phyloP scores from a whole-genome alignment of 164 flowering plant species.

The Aristolochia contorta region DNA sequence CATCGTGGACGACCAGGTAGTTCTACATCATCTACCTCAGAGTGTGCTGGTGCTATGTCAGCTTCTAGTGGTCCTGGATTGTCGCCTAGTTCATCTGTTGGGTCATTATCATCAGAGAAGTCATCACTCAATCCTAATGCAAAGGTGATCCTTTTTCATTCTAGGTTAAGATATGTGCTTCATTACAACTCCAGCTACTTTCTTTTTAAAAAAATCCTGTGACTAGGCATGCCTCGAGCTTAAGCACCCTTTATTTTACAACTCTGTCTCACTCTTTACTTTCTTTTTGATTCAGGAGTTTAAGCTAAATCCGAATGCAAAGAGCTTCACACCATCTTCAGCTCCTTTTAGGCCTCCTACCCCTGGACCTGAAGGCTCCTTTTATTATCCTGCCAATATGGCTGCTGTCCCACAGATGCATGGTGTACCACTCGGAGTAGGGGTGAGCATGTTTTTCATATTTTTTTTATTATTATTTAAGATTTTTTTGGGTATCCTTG shows the following conservation, averaged over 20 bases:
- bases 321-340: slow-evolving; percentile 70
- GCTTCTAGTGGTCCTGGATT: slow-evolving; percentile 46
- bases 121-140: slow-evolving; percentile 91
- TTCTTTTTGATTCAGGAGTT: slow-evolving; percentile 56
- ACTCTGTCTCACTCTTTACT: background rate
- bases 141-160: slow-evolving; percentile 41
- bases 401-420: slow-evolving; percentile 58
- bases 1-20: slow-evolving; percentile 44
- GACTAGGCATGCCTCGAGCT: background rate
- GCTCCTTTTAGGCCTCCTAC: slow-evolving; percentile 53
- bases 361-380: slow-evolving; percentile 69
- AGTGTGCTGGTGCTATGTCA: slow-evolving; percentile 30
- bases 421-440: slow-evolving; percentile 66
- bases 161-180: background rate
- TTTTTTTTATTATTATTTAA: background rate
- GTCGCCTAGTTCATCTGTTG: slow-evolving; percentile 88
- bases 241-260: background rate
- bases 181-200: background rate
- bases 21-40: slow-evolving; percentile 70
- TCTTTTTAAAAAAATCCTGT: background rate
- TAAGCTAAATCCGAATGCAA: slow-evolving; percentile 89
- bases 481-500: too few species aligned
- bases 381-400: slow-evolving; percentile 46
- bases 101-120: slow-evolving; percentile 84
- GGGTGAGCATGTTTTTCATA: slow-evolving; percentile 34